phyloP scores from a whole-genome alignment of 225 moss, liverwort and hornwort genomes.

The Bryum argenteum region DNA sequence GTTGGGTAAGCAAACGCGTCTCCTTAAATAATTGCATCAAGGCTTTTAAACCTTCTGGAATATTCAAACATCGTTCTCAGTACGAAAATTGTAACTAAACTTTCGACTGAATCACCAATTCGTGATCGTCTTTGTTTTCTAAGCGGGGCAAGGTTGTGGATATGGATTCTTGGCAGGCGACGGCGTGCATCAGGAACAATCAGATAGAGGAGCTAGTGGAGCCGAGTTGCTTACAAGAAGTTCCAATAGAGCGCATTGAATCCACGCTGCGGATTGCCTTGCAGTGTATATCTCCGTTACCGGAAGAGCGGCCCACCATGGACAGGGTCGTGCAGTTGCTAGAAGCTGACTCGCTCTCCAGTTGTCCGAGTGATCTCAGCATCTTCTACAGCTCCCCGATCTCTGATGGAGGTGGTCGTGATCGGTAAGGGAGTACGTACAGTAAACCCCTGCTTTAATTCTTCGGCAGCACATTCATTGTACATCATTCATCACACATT shows the following conservation, averaged over 20 bases:
- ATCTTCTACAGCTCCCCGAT: slow-evolving; percentile 54
- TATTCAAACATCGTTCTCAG: not conserved
- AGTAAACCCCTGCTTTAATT: not conserved
- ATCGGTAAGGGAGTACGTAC: slow-evolving; percentile 26
- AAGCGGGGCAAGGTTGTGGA: not conserved
- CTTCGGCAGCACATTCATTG: slow-evolving; percentile 10
- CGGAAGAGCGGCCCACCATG: slow-evolving; percentile 81
- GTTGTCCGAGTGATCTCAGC: slow-evolving; percentile 78
- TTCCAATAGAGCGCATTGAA: slow-evolving; percentile 62
- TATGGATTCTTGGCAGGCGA: slow-evolving; percentile 37
- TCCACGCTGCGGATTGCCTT: slow-evolving; percentile 69
- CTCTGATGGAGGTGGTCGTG: slow-evolving; percentile 46
- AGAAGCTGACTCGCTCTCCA: slow-evolving; percentile 69
- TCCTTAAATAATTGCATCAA: not conserved
- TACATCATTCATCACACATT: slow-evolving; percentile 26
- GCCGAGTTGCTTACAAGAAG: slow-evolving; percentile 39
- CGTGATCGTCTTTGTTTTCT: not conserved
- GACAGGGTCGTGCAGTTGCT: slow-evolving; percentile 77
- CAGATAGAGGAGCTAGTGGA: slow-evolving; percentile 39
- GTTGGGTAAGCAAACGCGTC: slow-evolving; percentile 45
- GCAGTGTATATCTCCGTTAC: slow-evolving; percentile 68
- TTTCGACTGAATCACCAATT: no score
- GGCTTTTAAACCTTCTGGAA: not conserved
- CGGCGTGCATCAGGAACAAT: slow-evolving; percentile 42
- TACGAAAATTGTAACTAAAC: no score